Evolutionary conservation across 148 eudicot genomes (phyloP).

Genomic region (Camellia granthamiana): DNA sequence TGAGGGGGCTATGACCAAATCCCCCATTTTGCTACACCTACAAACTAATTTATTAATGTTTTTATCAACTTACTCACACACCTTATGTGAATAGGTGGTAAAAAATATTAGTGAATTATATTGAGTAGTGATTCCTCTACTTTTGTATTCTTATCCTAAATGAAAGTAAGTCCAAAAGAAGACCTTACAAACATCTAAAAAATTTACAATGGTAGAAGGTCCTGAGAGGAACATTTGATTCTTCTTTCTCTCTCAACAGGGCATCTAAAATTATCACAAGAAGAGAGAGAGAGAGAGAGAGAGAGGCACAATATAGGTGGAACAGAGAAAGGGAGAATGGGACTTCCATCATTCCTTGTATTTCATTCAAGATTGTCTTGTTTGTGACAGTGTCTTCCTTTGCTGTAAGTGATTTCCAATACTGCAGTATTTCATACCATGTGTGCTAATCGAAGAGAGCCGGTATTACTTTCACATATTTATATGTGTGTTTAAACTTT

Average conservation of each 20-base stretch:
- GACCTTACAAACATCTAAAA: neutral
- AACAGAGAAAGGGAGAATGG: neutral
- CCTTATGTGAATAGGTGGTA: no score
- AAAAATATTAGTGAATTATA: no score
- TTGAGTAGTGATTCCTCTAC: no score
- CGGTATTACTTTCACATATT: neutral
- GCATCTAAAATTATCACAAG: neutral
- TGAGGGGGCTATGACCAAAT: no score
- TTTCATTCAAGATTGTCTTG: neutral
- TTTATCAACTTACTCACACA: no score
- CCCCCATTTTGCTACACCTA: no score
- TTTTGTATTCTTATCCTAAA: neutral
- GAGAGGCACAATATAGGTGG: neutral
- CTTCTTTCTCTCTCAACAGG: neutral
- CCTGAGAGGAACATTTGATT: neutral
- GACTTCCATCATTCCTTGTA: no score
- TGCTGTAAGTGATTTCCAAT: neutral
- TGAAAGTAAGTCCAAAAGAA: neutral
- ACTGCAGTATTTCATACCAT: neutral
- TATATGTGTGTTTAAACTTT: neutral
- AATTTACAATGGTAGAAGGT: neutral
- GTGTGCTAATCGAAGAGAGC: neutral
- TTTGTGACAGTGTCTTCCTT: neutral
- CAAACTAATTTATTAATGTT: no score
- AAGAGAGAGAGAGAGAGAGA: neutral